A percentile compares a stretch with the other conserved stretches of the same genome.
phyloP scores from a whole-genome alignment of 805 yeast genomes.

The Candida saitoana region DNA sequence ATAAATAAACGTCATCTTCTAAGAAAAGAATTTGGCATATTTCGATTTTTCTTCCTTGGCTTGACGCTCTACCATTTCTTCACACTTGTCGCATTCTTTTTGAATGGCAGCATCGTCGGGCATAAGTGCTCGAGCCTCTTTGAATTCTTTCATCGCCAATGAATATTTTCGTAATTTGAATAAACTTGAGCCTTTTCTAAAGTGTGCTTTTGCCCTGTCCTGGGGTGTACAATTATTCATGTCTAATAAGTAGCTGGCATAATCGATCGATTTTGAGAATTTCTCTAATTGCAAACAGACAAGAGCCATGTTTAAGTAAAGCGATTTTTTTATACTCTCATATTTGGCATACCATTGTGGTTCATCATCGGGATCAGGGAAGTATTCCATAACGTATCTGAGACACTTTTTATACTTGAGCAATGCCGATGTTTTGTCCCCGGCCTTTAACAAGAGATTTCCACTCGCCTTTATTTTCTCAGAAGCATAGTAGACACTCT shows the following conservation, averaged over 20 bases:
- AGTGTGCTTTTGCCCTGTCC: conserved; percentile 57
- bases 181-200: conserved; percentile 50
- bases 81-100: conserved; percentile 40
- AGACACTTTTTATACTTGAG: conserved; percentile 64
- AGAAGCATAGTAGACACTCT: conserved; percentile 48
- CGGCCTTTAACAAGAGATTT: conserved; percentile 51
- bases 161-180: conserved; percentile 42
- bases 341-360: conserved; percentile 50
- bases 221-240: conserved; percentile 28
- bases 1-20: conserved; percentile 3
- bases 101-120: conserved; percentile 50
- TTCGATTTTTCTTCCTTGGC: conserved; percentile 51
- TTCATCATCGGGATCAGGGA: conserved; percentile 66
- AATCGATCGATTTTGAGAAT: conserved; percentile 49
- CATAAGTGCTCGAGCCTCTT: conserved; percentile 38
- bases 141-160: conserved; percentile 46
- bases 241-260: conserved; percentile 55
- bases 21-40: conserved; percentile 59
- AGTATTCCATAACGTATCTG: conserved; percentile 65
- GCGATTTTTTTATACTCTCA: conserved; percentile 47
- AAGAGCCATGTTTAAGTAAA: conserved; percentile 58
- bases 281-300: conserved; percentile 47
- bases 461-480: conserved; percentile 65
- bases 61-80: conserved; percentile 35
- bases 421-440: conserved; percentile 47